Evolutionary conservation across 108 stramenopile species (phyloP), one percentile per base, ranked within the genome.

Genomic region (Epithemia pelagica): DNA sequence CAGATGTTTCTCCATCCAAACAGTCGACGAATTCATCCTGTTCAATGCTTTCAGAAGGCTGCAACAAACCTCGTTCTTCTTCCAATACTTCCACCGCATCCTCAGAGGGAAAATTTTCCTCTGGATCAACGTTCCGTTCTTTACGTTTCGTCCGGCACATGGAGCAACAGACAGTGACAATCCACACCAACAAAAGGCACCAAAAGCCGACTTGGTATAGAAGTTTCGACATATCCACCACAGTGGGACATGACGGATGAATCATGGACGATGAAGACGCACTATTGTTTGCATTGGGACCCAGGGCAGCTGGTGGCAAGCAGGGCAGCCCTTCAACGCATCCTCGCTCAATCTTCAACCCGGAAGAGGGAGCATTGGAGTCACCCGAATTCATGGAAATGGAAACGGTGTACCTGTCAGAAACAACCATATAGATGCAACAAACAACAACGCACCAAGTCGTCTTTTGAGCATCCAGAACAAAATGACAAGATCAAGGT

Each of bases 281-380:
- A 46, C 10, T 46, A 46, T 46, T 46, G 15, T 5, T 15, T 15
- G 37, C 5, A 15, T 46, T 46, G 15, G 37, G 37, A 10, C 56
- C 56, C 26, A 26, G 21, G 18, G 56, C 56, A 27, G 56, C 56
- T 7, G 56, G 56, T 7, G 56, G 56, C 56, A 27, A 26, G 21
- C 56, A 58, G 18, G 56, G 56, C 56, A 58, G 21, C 8, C 26
- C 56, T 23, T 58, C 56, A 7, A 58, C 21, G 21, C 56, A 58
- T 19, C 56, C 56, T 26, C 56, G 56, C 15, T 46, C 37, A 15
- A 46, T 46, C 15, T 15, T 46, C 37, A 46, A 46, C 37, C 37
- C 37, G 10, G 37, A 46, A 46, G 37, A 46, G 15, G 5, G 15
- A 5, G 5, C 15, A 10, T 46, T 46, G 37, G 37, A 46, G 5